Evolutionary conservation across 2,329 filamentous ascomycete species (phyloP).

Genomic region (Colletotrichum neosansevieriae): DNA sequence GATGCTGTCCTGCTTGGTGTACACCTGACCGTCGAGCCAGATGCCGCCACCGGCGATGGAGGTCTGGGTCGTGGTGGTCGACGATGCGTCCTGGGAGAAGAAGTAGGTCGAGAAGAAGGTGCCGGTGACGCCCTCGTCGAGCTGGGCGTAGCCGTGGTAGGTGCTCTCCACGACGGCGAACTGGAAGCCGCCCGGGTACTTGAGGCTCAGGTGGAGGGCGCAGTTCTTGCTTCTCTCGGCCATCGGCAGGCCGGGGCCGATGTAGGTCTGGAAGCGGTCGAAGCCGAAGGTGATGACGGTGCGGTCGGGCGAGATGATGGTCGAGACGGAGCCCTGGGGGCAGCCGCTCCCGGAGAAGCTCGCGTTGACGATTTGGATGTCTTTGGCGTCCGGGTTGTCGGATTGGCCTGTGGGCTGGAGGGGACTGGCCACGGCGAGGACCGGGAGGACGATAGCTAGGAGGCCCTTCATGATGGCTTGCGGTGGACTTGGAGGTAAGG

Average conservation of each 20-base stretch:
- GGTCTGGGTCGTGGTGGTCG: too few relatives aligned
- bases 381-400: slow-evolving; percentile 52
- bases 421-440: slow-evolving; percentile 53
- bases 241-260: slow-evolving; percentile 54
- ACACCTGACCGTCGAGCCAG: too few relatives aligned
- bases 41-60: too few relatives aligned
- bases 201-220: slow-evolving; percentile 59
- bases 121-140: too few relatives aligned
- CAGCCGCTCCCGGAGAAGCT: slow-evolving; percentile 59
- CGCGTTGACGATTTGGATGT: slow-evolving; percentile 56
- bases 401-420: slow-evolving; percentile 46
- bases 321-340: slow-evolving; percentile 57
- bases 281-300: slow-evolving; percentile 62
- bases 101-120: too few relatives aligned
- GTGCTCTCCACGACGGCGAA: slow-evolving; percentile 60
- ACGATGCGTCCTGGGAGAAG: too few relatives aligned
- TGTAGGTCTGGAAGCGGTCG: slow-evolving; percentile 61
- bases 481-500: slow-evolving; percentile 2
- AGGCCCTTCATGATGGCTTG: slow-evolving; percentile 53
- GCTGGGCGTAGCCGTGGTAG: slow-evolving; percentile 62
- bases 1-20: too few relatives aligned
- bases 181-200: slow-evolving; percentile 61
- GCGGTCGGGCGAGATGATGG: slow-evolving; percentile 56
- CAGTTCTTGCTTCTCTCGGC: slow-evolving; percentile 60
- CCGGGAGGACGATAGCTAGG: slow-evolving; percentile 50